Conservation (phyloP, 345 rosid genomes). For the Carallia pectinifolia region DNA sequence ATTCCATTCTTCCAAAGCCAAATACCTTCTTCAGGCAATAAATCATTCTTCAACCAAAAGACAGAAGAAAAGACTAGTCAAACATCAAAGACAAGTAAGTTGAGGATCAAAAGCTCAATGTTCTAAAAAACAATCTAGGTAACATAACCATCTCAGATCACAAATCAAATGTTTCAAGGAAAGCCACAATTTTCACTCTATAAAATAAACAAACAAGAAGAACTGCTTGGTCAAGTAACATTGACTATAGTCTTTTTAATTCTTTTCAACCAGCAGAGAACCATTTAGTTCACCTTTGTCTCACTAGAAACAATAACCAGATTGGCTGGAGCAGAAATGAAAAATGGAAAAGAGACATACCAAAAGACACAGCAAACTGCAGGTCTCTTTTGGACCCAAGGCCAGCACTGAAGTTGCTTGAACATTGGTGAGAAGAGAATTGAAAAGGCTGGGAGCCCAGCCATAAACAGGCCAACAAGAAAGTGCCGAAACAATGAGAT, state of each 20-base stretch:
- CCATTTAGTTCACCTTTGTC: no score
- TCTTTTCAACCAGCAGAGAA: no score
- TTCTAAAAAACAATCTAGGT: no score
- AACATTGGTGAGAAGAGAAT: slow-evolving; percentile 71
- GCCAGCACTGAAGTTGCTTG: slow-evolving; percentile 67
- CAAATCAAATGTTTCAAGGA: neutral
- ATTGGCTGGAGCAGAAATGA: neutral
- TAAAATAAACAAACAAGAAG: neutral
- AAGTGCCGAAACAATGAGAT: slow-evolving; percentile 87
- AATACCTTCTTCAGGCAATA: slow-evolving; percentile 88
- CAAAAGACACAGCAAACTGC: slow-evolving; percentile 89
- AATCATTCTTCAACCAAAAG: slow-evolving; percentile 66
- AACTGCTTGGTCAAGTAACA: neutral
- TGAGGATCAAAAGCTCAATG: neutral
- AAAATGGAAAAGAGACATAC: slow-evolving; percentile 46
- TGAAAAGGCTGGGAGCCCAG: slow-evolving; percentile 96
- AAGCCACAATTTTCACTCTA: no score
- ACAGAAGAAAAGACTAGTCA: slow-evolving; percentile 33
- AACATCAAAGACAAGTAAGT: slow-evolving; percentile 14
- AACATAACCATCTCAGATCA: neutral
- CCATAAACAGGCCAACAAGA: slow-evolving; percentile 92
- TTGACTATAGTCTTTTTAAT: no score
- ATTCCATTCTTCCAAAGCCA: slow-evolving; percentile 93
- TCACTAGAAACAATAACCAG: no score
- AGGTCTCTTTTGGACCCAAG: slow-evolving; percentile 94